Percentiles rank a stretch among this genome's conserved stretches.
These are phyloP conservation scores for Diaporthe vaccinii DNA, from an alignment of 2,329 filamentous ascomycete genomes.

Conservation along the genomic window DNA sequence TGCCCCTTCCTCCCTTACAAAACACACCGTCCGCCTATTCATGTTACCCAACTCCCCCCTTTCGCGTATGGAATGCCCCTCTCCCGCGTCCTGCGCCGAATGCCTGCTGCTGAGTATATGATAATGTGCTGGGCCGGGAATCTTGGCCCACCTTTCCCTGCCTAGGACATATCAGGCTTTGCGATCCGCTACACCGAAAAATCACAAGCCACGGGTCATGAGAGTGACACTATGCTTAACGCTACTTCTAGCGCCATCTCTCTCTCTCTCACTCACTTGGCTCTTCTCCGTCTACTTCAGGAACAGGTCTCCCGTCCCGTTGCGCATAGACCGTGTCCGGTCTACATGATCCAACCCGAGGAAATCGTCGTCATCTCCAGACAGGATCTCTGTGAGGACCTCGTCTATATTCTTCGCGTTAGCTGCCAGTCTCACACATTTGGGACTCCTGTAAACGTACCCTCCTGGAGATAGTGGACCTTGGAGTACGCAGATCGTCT, in stretches of 20 bases:
- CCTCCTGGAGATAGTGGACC: conserved; percentile 87
- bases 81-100: conserved; percentile 36
- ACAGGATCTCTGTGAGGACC: conserved; percentile 66
- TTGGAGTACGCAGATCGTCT: conserved; percentile 80
- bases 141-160: conserved; percentile 2
- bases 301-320: conserved; percentile 74
- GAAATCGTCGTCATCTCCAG: conserved; percentile 67
- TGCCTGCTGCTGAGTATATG: conserved; percentile 37
- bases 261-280: neutral
- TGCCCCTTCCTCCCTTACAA: neutral
- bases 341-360: conserved; percentile 77
- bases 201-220: neutral
- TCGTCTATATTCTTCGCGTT: conserved; percentile 61
- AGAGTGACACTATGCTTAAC: conserved; percentile 36
- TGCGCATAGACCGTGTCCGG: conserved; percentile 69
- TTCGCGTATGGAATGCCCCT: conserved; percentile 23
- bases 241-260: neutral
- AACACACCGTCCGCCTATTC: conserved; percentile 17
- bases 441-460: conserved; percentile 65
- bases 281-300: conserved; percentile 53
- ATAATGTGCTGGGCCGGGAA: conserved; percentile 21
- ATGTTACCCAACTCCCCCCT: conserved; percentile 26
- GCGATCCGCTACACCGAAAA: conserved; percentile 7
- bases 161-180: conserved; percentile 15
- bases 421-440: conserved; percentile 43